Conservation (phyloP, 2,329 filamentous ascomycete genomes). For the Teratosphaeria pseudoeucalypti region DNA sequence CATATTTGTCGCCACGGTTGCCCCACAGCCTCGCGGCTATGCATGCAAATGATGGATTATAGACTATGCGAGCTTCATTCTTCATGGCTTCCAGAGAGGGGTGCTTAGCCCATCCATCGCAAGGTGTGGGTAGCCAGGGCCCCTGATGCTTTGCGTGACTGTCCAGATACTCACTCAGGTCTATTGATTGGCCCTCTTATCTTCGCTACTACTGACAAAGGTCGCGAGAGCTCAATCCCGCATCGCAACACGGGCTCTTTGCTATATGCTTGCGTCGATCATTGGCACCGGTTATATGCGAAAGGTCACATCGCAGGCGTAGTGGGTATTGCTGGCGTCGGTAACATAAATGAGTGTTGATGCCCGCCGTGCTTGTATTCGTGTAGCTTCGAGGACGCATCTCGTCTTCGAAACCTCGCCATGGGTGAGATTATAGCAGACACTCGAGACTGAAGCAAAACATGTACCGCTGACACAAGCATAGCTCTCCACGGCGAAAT, state of each 20-base stretch:
- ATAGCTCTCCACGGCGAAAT: constrained; percentile 1
- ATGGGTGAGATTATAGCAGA: not conserved
- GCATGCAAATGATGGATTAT: not conserved
- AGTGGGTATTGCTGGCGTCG: not conserved
- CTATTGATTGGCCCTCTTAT: not conserved
- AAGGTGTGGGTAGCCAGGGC: not conserved
- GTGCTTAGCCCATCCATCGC: not conserved
- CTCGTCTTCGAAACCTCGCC: not conserved
- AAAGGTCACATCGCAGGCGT: not conserved
- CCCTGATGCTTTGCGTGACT: not conserved
- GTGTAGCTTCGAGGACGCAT: not conserved
- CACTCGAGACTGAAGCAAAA: not conserved
- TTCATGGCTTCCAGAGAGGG: not conserved
- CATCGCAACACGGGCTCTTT: not conserved
- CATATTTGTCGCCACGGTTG: not conserved
- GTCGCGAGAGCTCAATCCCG: not conserved
- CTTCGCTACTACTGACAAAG: not conserved
- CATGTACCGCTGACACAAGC: not conserved
- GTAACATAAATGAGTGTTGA: not conserved
- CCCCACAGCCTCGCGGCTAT: not conserved
- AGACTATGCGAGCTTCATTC: not conserved
- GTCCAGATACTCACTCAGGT: not conserved
- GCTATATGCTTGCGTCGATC: not conserved
- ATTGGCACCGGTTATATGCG: not conserved
- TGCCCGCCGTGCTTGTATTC: not conserved